Percentiles rank a stretch among this genome's conserved stretches.
phyloP scores from a whole-genome alignment of 768 basidiomycete species.

The Boletus tylopilopsis region DNA sequence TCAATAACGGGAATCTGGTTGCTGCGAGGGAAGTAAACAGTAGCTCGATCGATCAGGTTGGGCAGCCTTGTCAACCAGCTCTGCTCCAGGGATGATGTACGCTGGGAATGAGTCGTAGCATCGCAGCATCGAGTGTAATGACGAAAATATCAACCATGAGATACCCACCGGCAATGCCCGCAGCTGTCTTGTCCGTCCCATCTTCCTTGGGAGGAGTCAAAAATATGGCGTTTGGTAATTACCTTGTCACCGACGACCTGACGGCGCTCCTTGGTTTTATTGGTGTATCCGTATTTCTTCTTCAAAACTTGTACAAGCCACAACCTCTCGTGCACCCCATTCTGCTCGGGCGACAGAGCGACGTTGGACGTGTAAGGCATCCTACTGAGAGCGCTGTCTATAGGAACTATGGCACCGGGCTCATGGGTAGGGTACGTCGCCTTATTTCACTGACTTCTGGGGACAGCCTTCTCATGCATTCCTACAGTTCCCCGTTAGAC shows the following conservation, averaged over 20 bases:
- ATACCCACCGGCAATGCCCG: conserved; percentile 10
- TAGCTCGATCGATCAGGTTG: no score
- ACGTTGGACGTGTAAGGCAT: conserved; percentile 78
- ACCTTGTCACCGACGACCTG: conserved; percentile 72
- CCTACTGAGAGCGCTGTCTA: conserved; percentile 83
- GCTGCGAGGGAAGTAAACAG: no score
- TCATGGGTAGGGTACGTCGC: conserved; percentile 68
- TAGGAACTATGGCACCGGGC: conserved; percentile 84
- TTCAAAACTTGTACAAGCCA: conserved; percentile 76
- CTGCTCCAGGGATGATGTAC: no score
- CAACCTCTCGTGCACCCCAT: conserved; percentile 92
- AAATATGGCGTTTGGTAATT: conserved; percentile 48
- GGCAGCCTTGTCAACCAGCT: no score
- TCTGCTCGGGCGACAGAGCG: conserved; percentile 87
- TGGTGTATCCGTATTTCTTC: conserved; percentile 69
- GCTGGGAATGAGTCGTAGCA: no score
- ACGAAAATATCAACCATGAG: no score
- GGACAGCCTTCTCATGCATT: not conserved
- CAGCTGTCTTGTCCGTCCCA: not conserved
- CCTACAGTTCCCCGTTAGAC: conserved; percentile 66
- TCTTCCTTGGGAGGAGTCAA: not conserved
- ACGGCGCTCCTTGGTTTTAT: conserved; percentile 75
- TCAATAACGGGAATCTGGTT: no score
- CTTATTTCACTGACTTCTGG: conserved; percentile 1
- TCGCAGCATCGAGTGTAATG: no score